Conservation (phyloP, 306 rosid species). For the Pterocarpus santalinus region DNA sequence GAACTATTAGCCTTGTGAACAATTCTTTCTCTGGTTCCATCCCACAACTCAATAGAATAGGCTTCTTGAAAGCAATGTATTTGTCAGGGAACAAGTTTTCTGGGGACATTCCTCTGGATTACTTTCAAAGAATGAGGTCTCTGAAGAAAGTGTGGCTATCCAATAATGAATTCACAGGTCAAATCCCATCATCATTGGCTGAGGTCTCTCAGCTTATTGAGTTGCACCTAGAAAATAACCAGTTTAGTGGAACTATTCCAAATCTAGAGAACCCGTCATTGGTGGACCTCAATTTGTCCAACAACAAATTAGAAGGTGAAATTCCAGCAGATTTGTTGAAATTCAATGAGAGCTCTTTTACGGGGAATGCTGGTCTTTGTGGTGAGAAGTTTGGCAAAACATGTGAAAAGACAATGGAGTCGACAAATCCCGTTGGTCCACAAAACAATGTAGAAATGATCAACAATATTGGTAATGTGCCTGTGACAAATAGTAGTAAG, state of each 20-base stretch:
- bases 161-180: slow-evolving; percentile 67
- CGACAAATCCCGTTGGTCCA: background rate
- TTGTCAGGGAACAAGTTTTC: slow-evolving; percentile 73
- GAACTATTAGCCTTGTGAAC: slow-evolving; percentile 62
- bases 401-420: slow-evolving; percentile 32
- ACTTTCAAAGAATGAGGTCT: slow-evolving; percentile 63
- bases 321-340: slow-evolving; percentile 59
- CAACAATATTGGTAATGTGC: background rate
- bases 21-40: slow-evolving; percentile 74
- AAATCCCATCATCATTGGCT: slow-evolving; percentile 62
- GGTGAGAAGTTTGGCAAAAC: slow-evolving; percentile 49
- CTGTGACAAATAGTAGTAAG: background rate
- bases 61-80: slow-evolving; percentile 63
- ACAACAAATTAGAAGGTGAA: slow-evolving; percentile 78
- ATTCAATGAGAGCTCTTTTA: slow-evolving; percentile 52
- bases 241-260: slow-evolving; percentile 70
- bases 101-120: slow-evolving; percentile 66
- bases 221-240: slow-evolving; percentile 70
- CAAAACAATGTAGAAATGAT: background rate
- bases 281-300: slow-evolving; percentile 57
- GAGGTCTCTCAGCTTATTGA: slow-evolving; percentile 58
- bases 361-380: slow-evolving; percentile 68
- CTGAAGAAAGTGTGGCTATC: slow-evolving; percentile 75
- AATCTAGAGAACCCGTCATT: slow-evolving; percentile 43
- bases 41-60: slow-evolving; percentile 65